A percentile compares a stretch with the other conserved stretches of the same genome.
Conservation (phyloP, 306 rosid genomes). For the Cucurbita maxima region DNA sequence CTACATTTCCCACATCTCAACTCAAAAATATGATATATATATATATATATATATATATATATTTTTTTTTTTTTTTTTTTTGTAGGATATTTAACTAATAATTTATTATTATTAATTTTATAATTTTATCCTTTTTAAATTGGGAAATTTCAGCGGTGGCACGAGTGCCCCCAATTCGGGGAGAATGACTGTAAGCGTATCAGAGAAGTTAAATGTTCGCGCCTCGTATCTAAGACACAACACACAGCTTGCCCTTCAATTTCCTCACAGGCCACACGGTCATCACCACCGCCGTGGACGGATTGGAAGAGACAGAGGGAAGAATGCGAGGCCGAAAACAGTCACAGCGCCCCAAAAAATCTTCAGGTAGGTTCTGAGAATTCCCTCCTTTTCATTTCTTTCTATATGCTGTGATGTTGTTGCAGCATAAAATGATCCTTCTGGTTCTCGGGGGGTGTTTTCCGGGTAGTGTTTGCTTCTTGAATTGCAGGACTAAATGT, state of each 20-base stretch:
- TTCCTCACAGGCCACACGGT: background rate
- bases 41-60: too few species aligned
- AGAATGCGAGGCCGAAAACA: constrained; percentile 12
- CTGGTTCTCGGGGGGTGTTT: background rate
- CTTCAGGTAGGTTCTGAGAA: constrained; percentile 12
- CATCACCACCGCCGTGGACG: background rate
- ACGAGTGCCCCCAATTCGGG: background rate
- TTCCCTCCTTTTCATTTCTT: background rate
- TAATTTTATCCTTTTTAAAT: background rate
- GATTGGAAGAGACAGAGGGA: background rate
- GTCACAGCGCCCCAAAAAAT: constrained; percentile 7
- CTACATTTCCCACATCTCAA: too few species aligned
- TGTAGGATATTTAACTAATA: too few species aligned
- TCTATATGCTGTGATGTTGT: background rate
- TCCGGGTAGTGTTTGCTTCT: background rate
- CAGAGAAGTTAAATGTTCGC: background rate
- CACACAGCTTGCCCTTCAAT: background rate
- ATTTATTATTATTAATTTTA: too few species aligned
- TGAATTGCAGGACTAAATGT: background rate
- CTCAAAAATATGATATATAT: too few species aligned
- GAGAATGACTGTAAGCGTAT: background rate
- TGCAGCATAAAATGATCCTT: background rate
- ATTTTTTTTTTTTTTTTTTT: too few species aligned
- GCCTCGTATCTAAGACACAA: background rate
- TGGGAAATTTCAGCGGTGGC: background rate